phyloP scores from a whole-genome alignment of 352 stramenopile genomes.

The Phytopythium ostracodes region DNA sequence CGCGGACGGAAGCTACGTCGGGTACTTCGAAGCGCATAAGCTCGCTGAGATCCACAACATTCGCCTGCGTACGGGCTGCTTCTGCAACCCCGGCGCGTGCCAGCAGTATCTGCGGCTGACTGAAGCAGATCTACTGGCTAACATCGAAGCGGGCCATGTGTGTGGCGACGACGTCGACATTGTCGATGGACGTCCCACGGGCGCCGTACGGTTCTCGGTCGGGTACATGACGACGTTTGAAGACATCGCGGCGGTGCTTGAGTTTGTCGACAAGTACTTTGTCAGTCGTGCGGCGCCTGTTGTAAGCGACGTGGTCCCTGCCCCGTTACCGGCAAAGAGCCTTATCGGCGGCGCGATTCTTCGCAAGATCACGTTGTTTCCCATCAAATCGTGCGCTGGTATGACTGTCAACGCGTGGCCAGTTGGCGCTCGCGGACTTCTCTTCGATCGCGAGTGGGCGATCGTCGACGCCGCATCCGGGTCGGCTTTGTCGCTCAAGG shows the following conservation, averaged over 20 bases:
- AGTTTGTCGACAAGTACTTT: slow-evolving; percentile 61
- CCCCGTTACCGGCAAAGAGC: not conserved
- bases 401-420: slow-evolving; percentile 57
- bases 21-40: slow-evolving; percentile 65
- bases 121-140: slow-evolving; percentile 45
- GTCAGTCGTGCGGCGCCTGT: slow-evolving; percentile 24
- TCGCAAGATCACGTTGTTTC: slow-evolving; percentile 60
- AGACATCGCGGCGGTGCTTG: slow-evolving; percentile 46
- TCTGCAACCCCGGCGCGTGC: slow-evolving; percentile 78
- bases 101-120: slow-evolving; percentile 55
- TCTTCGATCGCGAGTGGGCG: slow-evolving; percentile 75
- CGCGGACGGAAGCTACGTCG: slow-evolving; percentile 50
- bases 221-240: slow-evolving; percentile 79
- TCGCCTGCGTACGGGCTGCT: slow-evolving; percentile 69
- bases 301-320: not conserved
- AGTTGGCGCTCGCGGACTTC: slow-evolving; percentile 48
- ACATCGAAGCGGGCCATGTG: slow-evolving; percentile 57
- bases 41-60: slow-evolving; percentile 68
- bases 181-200: slow-evolving; percentile 57
- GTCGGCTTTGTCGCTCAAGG: slow-evolving; percentile 55
- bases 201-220: slow-evolving; percentile 61
- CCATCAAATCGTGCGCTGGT: slow-evolving; percentile 73
- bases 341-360: slow-evolving; percentile 14
- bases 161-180: slow-evolving; percentile 72
- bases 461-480: slow-evolving; percentile 52